Percentiles rank a stretch among this genome's conserved stretches.
Evolutionary conservation across 352 stramenopile species (phyloP).

Genomic region (Globisporangium takayamanum): DNA sequence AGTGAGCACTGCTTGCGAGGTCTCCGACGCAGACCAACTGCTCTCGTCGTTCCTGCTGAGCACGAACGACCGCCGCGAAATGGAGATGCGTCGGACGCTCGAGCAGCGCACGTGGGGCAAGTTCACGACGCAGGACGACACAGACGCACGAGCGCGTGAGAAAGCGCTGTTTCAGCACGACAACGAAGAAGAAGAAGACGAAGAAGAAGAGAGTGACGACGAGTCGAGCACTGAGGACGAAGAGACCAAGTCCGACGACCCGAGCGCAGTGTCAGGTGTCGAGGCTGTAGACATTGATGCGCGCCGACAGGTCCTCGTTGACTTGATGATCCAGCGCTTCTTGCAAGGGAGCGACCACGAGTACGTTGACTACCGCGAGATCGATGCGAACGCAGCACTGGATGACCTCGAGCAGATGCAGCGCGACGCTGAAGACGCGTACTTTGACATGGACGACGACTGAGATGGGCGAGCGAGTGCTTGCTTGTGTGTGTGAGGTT

Average conservation of each 20-base stretch:
- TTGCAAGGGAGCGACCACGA: constrained; percentile 52
- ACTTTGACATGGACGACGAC: constrained; percentile 43
- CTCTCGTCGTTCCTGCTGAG: constrained; percentile 68
- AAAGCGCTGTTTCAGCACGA: constrained; percentile 29
- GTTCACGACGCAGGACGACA: constrained; percentile 27
- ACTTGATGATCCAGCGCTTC: constrained; percentile 71
- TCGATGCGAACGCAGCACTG: constrained; percentile 53
- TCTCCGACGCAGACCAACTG: constrained; percentile 13
- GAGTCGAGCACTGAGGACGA: constrained; percentile 28
- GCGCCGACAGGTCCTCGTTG: constrained; percentile 53
- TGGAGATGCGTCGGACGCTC: constrained; percentile 47
- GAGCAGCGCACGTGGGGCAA: constrained; percentile 59
- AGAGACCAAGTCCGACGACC: constrained; percentile 20
- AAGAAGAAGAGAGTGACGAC: constrained; percentile 25
- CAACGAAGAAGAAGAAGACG: constrained; percentile 34
- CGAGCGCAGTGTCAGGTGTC: background rate
- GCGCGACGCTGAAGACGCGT: constrained; percentile 73
- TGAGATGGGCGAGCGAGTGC: background rate
- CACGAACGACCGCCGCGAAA: constrained; percentile 58
- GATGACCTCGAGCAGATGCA: constrained; percentile 65
- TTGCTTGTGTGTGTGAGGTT: no score
- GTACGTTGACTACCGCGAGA: constrained; percentile 57
- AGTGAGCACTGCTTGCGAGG: background rate
- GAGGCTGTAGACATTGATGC: constrained; percentile 22
- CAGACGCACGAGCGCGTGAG: constrained; percentile 13